Base-by-base conservation (phyloP, 192 early-diverging fungal genomes). In the Coemansia sp. region DNA sequence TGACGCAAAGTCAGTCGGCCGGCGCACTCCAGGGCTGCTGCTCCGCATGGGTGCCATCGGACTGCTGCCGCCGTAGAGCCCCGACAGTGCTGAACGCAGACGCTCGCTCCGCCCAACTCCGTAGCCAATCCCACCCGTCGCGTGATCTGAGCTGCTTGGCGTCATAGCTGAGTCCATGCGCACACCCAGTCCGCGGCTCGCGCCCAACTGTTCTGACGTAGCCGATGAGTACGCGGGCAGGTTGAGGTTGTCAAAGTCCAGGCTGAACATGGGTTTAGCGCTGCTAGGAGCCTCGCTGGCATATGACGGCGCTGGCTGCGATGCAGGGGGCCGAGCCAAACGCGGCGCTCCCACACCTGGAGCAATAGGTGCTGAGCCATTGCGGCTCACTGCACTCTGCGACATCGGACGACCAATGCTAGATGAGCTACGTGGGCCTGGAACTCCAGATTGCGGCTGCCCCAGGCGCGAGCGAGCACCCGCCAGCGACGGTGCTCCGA, bases 181-280 rank as follows among this genome's bases (percentile, higher is more conserved):
- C 26, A 50, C 11, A 53, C 54, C 25, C 31, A 15, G 52, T 7
- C 70, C 64, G 57, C 66, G 62, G 8, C 17, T 60, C n/a, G 49
- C 14, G 4, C 50, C 67, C 20, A 72, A 62, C 48, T 78, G 77
- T 19, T 72, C 70, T 9, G 62, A 52, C 0, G 74, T 74, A 11
- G 71, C 58, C 23, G 74, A 68, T 25, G 72, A 75, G 46, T 77
- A 77, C 8, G 72, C 22, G 8, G 82, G 83, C 28, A 84, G 63
- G 53, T 71, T 83, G 49, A 83, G 75, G 26, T 81, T 77, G 65
- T 83, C 82, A 66, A 83, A 73, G 62, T 83, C 79, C 21, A 84
- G 69, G 42, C 64, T 82, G 22, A 80, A 79, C 71, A 82, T 76
- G 19, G 72, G 72, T 14, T 42, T 42, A 11, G 40, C 15, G 40